A percentile compares a stretch with the other conserved stretches of the same genome.
Evolutionary conservation across 805 yeast species (phyloP).

Genomic region (Saturnispora galanensis): DNA sequence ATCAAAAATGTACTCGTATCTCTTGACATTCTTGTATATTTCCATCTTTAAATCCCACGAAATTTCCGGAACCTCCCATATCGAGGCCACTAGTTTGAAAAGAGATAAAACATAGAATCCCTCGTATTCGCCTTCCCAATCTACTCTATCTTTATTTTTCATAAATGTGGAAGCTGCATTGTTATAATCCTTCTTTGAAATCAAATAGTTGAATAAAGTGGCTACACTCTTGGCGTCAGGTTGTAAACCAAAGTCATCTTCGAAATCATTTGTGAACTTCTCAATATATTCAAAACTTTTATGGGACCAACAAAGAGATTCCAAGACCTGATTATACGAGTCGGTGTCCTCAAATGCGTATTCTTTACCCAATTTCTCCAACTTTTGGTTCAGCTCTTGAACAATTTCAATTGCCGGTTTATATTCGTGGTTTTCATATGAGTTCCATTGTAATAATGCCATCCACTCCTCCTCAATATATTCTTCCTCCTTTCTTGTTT

Average conservation of each 20-base stretch:
- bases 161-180: slow-evolving; percentile 10
- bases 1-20: slow-evolving; percentile 30
- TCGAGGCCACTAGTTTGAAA: slow-evolving; percentile 18
- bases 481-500: slow-evolving; percentile 8
- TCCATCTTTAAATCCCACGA: slow-evolving; percentile 17
- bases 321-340: slow-evolving; percentile 20
- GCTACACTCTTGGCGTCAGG: slow-evolving; percentile 30
- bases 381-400: slow-evolving; percentile 10
- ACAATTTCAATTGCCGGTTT: slow-evolving; percentile 26
- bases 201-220: slow-evolving; percentile 25
- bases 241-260: slow-evolving; percentile 22
- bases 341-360: slow-evolving; percentile 17
- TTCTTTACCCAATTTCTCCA: slow-evolving; percentile 13
- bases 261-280: slow-evolving; percentile 23
- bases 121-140: slow-evolving; percentile 33
- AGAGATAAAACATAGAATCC: slow-evolving; percentile 21
- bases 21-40: slow-evolving; percentile 33
- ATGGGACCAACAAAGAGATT: slow-evolving; percentile 21
- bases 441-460: slow-evolving; percentile 18
- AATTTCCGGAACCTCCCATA: slow-evolving; percentile 15
- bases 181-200: background rate
- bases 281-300: slow-evolving; percentile 21
- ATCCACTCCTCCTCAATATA: slow-evolving; percentile 20
- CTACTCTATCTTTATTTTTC: slow-evolving; percentile 26
- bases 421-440: slow-evolving; percentile 10